Conservation (phyloP, 352 stramenopile species). For the Pythium rhizo-oryzae region DNA sequence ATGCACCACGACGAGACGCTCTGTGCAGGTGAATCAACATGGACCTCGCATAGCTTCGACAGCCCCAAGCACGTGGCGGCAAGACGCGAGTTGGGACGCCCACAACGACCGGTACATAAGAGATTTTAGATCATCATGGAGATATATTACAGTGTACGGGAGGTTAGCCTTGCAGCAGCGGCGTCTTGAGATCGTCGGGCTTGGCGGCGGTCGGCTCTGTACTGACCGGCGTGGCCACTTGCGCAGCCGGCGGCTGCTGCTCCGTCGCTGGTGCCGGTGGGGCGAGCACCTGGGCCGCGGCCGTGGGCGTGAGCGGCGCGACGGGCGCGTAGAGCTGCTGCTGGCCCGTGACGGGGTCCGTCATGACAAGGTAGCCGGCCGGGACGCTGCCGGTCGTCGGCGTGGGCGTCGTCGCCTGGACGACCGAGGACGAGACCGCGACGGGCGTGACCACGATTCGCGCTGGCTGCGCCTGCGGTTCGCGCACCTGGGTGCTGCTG, state of each 20-base stretch:
- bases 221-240: neutral
- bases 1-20: too few species aligned
- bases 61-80: too few species aligned
- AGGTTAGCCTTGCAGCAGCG: too few species aligned
- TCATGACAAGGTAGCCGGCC: neutral
- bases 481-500: neutral
- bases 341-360: neutral
- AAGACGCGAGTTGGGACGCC: too few species aligned
- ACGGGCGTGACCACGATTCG: neutral
- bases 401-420: neutral
- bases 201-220: too few species aligned
- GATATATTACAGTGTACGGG: too few species aligned
- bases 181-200: too few species aligned
- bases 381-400: neutral
- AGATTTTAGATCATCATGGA: too few species aligned
- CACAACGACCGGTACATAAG: too few species aligned
- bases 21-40: too few species aligned
- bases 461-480: neutral
- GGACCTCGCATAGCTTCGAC: too few species aligned
- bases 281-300: neutral
- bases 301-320: neutral
- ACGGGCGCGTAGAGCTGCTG: slow-evolving; percentile 1
- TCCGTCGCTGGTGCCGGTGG: neutral
- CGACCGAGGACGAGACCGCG: neutral
- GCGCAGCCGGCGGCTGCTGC: neutral